These are phyloP conservation scores for Amanita brunnescens DNA, from an alignment of 768 basidiomycete genomes.

Conservation along the genomic window DNA sequence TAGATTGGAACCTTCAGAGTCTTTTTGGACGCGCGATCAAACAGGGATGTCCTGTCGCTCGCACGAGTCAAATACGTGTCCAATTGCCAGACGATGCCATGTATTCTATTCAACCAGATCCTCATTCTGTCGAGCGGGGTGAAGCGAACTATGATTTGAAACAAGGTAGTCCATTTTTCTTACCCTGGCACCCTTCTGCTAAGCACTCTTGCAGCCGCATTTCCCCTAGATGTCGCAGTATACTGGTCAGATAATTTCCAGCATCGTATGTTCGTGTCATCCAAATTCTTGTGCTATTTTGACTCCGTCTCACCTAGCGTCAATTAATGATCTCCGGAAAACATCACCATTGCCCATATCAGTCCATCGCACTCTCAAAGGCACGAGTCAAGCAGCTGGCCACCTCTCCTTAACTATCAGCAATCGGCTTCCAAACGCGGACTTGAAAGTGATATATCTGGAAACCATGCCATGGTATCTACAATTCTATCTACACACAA, in stretches of 20 bases:
- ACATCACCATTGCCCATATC: slow-evolving; percentile 31
- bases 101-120: slow-evolving; percentile 47
- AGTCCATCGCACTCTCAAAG: slow-evolving; percentile 62
- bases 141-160: slow-evolving; percentile 41
- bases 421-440: slow-evolving; percentile 41
- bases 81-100: slow-evolving; percentile 31
- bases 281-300: not conserved
- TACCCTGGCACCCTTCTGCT: slow-evolving; percentile 7
- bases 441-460: slow-evolving; percentile 56
- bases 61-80: slow-evolving; percentile 46
- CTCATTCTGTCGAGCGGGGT: slow-evolving; percentile 24
- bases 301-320: not conserved
- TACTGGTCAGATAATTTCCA: slow-evolving; percentile 51
- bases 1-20: slow-evolving; percentile 69
- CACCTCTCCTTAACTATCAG: slow-evolving; percentile 56
- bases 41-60: slow-evolving; percentile 63
- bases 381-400: slow-evolving; percentile 70
- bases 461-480: slow-evolving; percentile 94
- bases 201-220: slow-evolving; percentile 19
- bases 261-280: slow-evolving; percentile 39
- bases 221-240: slow-evolving; percentile 50
- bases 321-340: not conserved
- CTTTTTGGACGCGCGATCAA: slow-evolving; percentile 62
- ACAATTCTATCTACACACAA: slow-evolving; percentile 79
- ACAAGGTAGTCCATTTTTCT: slow-evolving; percentile 27